Percentiles rank a stretch among this genome's conserved stretches.
phyloP scores from a whole-genome alignment of 75 land plant genomes.

The Sequoia sempervirens region DNA sequence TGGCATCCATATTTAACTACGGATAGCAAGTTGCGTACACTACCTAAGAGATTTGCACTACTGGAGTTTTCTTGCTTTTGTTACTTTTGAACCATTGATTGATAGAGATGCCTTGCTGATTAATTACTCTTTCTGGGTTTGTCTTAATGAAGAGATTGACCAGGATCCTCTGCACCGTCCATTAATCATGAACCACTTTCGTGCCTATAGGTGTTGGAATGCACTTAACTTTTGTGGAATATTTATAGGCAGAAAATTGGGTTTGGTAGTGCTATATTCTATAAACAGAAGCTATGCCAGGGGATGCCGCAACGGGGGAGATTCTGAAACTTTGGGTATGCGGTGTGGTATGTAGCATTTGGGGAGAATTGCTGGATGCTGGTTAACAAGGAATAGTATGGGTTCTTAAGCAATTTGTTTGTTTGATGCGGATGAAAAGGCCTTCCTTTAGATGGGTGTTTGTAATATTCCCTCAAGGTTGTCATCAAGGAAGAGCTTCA shows the following conservation, averaged over 20 bases:
- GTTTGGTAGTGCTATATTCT: background rate
- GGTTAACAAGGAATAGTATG: background rate
- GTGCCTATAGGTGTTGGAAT: conserved; percentile 2
- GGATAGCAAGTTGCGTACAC: background rate
- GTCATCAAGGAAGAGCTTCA: conserved; percentile 7
- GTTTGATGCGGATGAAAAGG: background rate
- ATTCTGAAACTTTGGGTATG: background rate
- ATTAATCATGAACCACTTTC: background rate
- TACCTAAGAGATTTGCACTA: background rate
- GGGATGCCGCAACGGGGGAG: background rate
- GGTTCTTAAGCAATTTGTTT: background rate
- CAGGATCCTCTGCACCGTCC: background rate
- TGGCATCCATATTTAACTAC: background rate
- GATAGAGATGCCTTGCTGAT: background rate
- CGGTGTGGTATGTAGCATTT: conserved; percentile 3
- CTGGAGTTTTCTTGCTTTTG: background rate
- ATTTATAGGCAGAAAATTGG: conserved; percentile 2
- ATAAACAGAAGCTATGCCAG: conserved; percentile 1
- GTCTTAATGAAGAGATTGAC: background rate
- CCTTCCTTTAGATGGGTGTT: conserved; percentile 1
- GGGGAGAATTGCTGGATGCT: conserved; percentile 5
- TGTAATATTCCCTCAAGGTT: conserved; percentile 1
- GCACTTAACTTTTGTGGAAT: conserved; percentile 5
- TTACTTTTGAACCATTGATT: background rate
- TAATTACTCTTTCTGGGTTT: background rate